phyloP scores from a whole-genome alignment of 2,329 filamentous ascomycete genomes.

The Boeremia exigua region DNA sequence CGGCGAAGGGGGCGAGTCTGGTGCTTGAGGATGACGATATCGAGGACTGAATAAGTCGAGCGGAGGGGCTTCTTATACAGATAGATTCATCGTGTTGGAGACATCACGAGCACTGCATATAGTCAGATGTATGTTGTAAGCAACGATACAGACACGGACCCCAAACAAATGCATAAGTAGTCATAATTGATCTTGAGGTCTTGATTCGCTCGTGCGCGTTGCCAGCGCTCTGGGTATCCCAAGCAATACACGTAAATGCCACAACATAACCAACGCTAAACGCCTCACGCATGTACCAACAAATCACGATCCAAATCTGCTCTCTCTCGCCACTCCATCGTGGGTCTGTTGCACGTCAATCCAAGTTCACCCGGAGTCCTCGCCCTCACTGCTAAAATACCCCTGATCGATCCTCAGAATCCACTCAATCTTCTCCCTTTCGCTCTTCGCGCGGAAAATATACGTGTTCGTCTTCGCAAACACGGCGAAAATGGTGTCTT shows the following conservation, averaged over 20 bases:
- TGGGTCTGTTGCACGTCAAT: not conserved
- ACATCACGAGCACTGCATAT: not conserved
- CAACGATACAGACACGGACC: not conserved
- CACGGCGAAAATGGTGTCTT: conserved; percentile 81
- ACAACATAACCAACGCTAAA: conserved; percentile 1
- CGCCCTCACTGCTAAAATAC: conserved; percentile 55
- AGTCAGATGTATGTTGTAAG: not conserved
- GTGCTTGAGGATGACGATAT: conserved; percentile 57
- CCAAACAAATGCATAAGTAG: not conserved
- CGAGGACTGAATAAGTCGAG: conserved; percentile 43
- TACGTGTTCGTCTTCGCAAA: conserved; percentile 96
- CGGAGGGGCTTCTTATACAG: not conserved
- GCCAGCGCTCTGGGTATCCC: conserved; percentile 18
- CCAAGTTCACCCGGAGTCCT: conserved; percentile 14
- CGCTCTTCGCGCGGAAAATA: conserved; percentile 87
- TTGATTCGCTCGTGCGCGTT: conserved; percentile 4
- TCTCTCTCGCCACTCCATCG: not conserved
- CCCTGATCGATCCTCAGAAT: conserved; percentile 93
- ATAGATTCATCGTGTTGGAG: not conserved
- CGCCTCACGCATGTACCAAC: not conserved
- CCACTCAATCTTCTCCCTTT: conserved; percentile 96
- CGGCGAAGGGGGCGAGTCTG: conserved; percentile 42
- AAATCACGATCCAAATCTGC: not conserved
- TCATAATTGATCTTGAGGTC: not conserved
- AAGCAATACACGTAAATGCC: conserved; percentile 10